phyloP scores from a whole-genome alignment of 768 basidiomycete species.

The Paxillus rubicundulus region DNA sequence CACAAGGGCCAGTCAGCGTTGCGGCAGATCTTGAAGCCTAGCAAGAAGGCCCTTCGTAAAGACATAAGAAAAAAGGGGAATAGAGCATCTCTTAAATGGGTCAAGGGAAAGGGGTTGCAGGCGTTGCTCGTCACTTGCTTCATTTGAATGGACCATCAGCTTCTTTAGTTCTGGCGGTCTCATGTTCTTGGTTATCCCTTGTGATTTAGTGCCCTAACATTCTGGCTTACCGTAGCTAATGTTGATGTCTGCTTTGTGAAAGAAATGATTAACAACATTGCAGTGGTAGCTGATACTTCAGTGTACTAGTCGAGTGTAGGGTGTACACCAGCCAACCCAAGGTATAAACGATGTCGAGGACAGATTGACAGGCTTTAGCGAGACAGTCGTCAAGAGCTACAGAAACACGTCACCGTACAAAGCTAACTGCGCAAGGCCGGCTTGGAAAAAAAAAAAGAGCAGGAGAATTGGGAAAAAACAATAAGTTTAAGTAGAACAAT shows the following conservation, averaged over 20 bases:
- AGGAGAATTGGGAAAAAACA: not conserved
- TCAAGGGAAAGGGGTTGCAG: conserved; percentile 61
- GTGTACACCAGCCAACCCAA: not conserved
- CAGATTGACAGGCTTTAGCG: not conserved
- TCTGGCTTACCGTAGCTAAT: not conserved
- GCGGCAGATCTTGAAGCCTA: conserved; percentile 59
- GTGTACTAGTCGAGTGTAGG: not conserved
- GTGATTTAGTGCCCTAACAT: no score
- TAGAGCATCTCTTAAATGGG: conserved; percentile 48
- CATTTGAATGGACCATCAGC: conserved; percentile 22
- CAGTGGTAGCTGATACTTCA: not conserved
- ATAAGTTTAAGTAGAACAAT: not conserved
- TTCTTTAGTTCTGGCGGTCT: no score
- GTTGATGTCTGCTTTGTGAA: not conserved
- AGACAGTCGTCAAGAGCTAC: not conserved
- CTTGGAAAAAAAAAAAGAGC: not conserved
- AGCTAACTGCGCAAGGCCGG: not conserved
- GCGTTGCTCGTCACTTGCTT: conserved; percentile 60
- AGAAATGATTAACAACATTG: not conserved
- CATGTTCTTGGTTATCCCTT: not conserved
- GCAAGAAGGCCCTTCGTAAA: conserved; percentile 56
- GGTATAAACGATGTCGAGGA: not conserved
- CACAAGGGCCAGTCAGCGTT: conserved; percentile 61
- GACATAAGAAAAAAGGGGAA: conserved; percentile 52
- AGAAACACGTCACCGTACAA: not conserved